Conservation (phyloP, 2,329 filamentous ascomycete species). For the Colletotrichum sidae region DNA sequence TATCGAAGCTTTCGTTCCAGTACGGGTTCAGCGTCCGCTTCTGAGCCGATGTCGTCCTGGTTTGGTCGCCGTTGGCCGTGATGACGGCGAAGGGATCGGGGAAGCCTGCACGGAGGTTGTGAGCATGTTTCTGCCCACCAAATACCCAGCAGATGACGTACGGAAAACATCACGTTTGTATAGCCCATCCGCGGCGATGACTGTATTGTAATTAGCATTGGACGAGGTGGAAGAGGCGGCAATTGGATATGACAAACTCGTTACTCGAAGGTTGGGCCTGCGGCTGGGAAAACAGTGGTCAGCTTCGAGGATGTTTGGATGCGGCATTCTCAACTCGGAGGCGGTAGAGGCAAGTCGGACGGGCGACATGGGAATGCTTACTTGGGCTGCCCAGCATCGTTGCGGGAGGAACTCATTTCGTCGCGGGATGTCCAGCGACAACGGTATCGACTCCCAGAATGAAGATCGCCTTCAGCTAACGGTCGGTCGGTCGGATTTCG, state of each 20-base stretch:
- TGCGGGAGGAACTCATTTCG: conserved; percentile 44
- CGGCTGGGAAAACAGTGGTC: conserved; percentile 53
- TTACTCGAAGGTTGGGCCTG: conserved; percentile 90
- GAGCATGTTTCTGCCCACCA: background rate
- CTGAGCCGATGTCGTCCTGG: conserved; percentile 95
- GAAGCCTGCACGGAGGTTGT: conserved; percentile 73
- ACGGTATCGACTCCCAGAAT: conserved; percentile 35
- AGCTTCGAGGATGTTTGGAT: conserved; percentile 7
- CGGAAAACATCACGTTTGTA: conserved; percentile 99
- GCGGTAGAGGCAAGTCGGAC: background rate
- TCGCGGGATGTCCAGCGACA: conserved; percentile 37
- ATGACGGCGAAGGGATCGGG: conserved; percentile 98
- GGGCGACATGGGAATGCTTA: conserved; percentile 40
- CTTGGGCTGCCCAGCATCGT: conserved; percentile 51
- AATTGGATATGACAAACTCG: conserved; percentile 72
- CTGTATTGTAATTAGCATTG: conserved; percentile 65
- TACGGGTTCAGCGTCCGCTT: conserved; percentile 99
- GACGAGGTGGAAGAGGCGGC: conserved; percentile 32
- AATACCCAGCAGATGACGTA: conserved; percentile 62
- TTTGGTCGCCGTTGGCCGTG: conserved; percentile 97
- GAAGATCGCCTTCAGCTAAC: conserved; percentile 25
- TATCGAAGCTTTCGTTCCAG: conserved; percentile 99
- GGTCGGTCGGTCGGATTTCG: conserved; percentile 20
- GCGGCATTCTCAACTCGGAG: background rate
- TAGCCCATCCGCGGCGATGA: conserved; percentile 97